A percentile compares a stretch with the other conserved stretches of the same genome.
Evolutionary conservation across 306 rosid species (phyloP).

Genomic region (Astragalus glycyphyllos): DNA sequence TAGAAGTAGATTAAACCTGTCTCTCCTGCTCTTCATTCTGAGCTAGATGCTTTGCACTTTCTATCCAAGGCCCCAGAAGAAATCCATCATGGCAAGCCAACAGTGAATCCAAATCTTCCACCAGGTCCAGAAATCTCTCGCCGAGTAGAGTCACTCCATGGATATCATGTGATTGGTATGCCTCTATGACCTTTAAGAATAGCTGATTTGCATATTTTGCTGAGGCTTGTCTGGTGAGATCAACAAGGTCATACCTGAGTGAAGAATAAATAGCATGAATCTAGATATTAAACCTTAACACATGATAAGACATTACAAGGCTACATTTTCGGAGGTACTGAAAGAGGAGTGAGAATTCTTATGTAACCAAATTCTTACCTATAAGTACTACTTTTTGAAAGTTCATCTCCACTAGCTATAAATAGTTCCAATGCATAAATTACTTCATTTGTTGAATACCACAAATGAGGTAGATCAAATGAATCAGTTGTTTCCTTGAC

Average conservation of each 20-base stretch:
- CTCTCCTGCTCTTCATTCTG: conserved; percentile 69
- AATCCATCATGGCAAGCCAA: conserved; percentile 90
- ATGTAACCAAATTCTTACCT: conserved; percentile 52
- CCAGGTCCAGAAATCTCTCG: conserved; percentile 68
- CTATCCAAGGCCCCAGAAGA: conserved; percentile 90
- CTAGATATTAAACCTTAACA: conserved; percentile 12
- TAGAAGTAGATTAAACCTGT: conserved; percentile 59
- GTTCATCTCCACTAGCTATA: conserved; percentile 67
- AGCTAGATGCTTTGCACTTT: conserved; percentile 82
- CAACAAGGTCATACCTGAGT: conserved; percentile 85
- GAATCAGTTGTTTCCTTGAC: conserved; percentile 54
- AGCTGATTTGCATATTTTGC: conserved; percentile 79
- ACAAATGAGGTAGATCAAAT: conserved; percentile 79
- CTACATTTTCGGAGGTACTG: neutral
- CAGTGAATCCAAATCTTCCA: conserved; percentile 72
- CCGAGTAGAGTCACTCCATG: conserved; percentile 49
- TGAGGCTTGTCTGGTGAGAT: conserved; percentile 82
- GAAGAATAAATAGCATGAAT: conserved; percentile 33
- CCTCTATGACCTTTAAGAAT: conserved; percentile 67
- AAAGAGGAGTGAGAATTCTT: neutral
- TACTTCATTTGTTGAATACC: conserved; percentile 90
- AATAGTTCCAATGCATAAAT: conserved; percentile 74
- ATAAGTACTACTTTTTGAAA: conserved; percentile 59
- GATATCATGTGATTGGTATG: conserved; percentile 58
- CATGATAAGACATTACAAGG: neutral